phyloP scores from a whole-genome alignment of 177 flowering plant genomes.

The Telopea speciosissima region DNA sequence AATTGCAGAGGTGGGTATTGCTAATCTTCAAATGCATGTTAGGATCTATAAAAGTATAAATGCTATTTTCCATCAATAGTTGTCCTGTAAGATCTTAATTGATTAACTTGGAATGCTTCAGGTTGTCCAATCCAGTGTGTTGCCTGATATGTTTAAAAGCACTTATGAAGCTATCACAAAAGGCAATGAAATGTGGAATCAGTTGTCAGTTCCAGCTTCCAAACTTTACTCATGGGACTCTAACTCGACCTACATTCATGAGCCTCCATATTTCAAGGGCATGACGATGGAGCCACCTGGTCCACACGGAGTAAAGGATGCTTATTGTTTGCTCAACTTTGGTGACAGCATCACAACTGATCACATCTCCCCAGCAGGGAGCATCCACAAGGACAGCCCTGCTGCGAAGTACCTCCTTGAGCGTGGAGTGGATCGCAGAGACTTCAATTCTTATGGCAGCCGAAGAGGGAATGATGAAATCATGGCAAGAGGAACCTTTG shows the following conservation, averaged over 20 bases:
- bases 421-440: conserved; percentile 54
- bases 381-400: conserved; percentile 78
- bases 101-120: conserved; percentile 16
- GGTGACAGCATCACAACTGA: conserved; percentile 94
- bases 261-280: conserved; percentile 79
- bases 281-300: conserved; percentile 92
- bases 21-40: not conserved
- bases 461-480: conserved; percentile 81
- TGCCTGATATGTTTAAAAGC: conserved; percentile 84
- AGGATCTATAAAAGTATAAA: not conserved
- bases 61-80: not conserved
- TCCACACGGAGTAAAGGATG: conserved; percentile 79
- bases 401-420: conserved; percentile 63
- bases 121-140: conserved; percentile 83
- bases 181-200: conserved; percentile 91
- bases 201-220: conserved; percentile 58
- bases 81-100: not conserved
- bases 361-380: conserved; percentile 82
- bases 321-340: conserved; percentile 82
- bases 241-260: conserved; percentile 82
- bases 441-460: conserved; percentile 82
- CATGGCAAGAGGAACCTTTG: conserved; percentile 81
- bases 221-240: conserved; percentile 79
- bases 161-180: conserved; percentile 80
- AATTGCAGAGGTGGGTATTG: conserved; percentile 54